Conservation (phyloP, 441 rosid species). For the Adansonia madagascariensis region DNA sequence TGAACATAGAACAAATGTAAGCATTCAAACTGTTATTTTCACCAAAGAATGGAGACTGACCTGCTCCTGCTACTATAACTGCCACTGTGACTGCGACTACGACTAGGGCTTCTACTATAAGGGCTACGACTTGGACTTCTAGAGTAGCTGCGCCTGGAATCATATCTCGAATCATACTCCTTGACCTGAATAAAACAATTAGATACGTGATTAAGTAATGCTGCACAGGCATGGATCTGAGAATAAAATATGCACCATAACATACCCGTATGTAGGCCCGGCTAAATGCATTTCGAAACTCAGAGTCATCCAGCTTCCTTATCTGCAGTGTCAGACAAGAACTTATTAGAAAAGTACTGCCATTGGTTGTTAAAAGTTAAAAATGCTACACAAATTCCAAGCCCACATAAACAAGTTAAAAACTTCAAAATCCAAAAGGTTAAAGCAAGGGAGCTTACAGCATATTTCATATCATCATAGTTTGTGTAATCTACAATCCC, state of each 20-base stretch:
- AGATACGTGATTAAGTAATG: not conserved
- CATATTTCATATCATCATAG: constrained; percentile 91
- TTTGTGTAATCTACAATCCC: constrained; percentile 91
- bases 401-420: not conserved
- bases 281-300: constrained; percentile 87
- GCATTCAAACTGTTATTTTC: not conserved
- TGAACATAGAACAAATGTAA: not conserved
- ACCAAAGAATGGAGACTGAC: constrained; percentile 36
- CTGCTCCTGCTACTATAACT: constrained; percentile 59
- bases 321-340: constrained; percentile 47
- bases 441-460: constrained; percentile 56
- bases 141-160: constrained; percentile 49
- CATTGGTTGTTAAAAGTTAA: not conserved
- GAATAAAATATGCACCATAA: not conserved
- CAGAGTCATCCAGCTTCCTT: constrained; percentile 84
- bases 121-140: constrained; percentile 70
- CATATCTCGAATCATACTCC: constrained; percentile 59
- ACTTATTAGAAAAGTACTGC: not conserved
- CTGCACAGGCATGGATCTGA: not conserved
- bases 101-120: constrained; percentile 53
- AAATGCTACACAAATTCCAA: not conserved
- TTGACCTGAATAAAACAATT: constrained; percentile 59
- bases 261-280: constrained; percentile 81
- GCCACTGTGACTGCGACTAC: constrained; percentile 35
- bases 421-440: not conserved